Evolutionary conservation across 805 yeast species (phyloP), one percentile per base, ranked within the genome.

Genomic region (Ogataea salicorniae): DNA sequence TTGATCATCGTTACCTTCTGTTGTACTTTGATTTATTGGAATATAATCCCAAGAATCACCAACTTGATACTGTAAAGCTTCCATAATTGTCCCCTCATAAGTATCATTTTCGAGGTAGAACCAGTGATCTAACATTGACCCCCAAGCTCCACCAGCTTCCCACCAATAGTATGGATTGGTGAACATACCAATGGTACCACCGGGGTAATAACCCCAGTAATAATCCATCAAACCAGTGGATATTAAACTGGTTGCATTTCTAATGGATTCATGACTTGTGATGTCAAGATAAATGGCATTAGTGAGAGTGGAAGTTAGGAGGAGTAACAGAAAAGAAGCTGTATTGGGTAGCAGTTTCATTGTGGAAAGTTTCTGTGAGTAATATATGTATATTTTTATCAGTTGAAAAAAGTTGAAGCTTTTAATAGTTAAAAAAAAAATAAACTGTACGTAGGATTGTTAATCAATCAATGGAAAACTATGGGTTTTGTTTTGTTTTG

Each of bases 141-240:
- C 96, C 87, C 90, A 89, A 2, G 92, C 96, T 51, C 91, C 95
- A 55, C 98, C 98, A 9, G 97, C 96, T 70, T 90, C 89, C 97
- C 97, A 91, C 99, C 98, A 92, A 74, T 92, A 92, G 74, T 92
- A 91, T 0, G 98, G 98, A 61, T 74, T 70, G 13, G 83, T 72
- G 65, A 94, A 91, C 90, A 86, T 82, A 39, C 98, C 99, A 26
- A 87, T 72, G 5, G 90, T 77, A 8, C 91, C 85, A 34, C 97
- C 97, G 39, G 73, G 64, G 34, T 74, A 63, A 52, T 66, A 55
- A 31, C 88, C 88, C 54, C 77, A 76, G 65, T 85, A 85, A 66
- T 85, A 85, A 64, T 81, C 81, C 72, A 85, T 71, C 54, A 83
- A 63, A 47, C 92, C 94, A 22, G 71, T 63, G 15, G 81, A 73